Evolutionary conservation across 2,329 filamentous ascomycete species (phyloP).

Genomic region (Sporothrix globosa): DNA sequence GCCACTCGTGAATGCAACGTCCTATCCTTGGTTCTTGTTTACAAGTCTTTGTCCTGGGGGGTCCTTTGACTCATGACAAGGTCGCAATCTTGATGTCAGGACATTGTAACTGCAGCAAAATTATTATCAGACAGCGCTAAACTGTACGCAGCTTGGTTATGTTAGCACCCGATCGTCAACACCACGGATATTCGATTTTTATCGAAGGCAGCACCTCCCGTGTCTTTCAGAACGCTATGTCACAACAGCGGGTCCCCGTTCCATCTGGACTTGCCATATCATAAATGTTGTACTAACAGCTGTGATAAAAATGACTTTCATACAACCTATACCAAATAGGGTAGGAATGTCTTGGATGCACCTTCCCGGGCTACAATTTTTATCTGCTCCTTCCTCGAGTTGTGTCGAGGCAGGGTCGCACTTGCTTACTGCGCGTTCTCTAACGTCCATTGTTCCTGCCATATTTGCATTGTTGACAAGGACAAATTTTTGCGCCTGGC

Average conservation of each 20-base stretch:
- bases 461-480: conserved; percentile 4
- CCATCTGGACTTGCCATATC: too few species aligned
- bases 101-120: not conserved
- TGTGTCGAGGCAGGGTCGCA: not conserved
- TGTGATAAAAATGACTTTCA: too few species aligned
- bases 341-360: not conserved
- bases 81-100: too few species aligned
- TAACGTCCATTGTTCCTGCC: conserved; percentile 3
- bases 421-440: not conserved
- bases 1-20: too few species aligned
- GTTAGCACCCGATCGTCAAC: not conserved
- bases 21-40: too few species aligned
- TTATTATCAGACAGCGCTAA: not conserved
- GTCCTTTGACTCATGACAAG: too few species aligned
- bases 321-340: too few species aligned
- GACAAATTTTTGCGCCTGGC: not conserved
- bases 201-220: too few species aligned
- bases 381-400: not conserved
- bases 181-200: not conserved
- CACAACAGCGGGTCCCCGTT: too few species aligned
- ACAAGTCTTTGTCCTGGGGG: too few species aligned
- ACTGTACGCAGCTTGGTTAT: not conserved
- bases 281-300: too few species aligned
- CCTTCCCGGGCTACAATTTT: not conserved
- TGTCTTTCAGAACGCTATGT: too few species aligned